phyloP scores from a whole-genome alignment of 257 asterid species.

The Lycium ferocissimum region DNA sequence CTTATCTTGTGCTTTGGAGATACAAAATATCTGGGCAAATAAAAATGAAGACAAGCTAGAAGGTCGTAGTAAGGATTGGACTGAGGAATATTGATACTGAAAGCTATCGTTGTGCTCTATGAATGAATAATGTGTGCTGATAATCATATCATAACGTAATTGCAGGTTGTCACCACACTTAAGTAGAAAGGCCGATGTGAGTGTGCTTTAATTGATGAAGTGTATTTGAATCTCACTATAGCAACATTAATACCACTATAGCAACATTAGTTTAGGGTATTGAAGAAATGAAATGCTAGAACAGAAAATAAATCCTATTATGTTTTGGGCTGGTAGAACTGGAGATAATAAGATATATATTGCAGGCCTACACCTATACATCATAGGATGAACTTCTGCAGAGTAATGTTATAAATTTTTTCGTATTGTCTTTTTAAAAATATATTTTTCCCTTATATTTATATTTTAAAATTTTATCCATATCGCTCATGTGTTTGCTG shows the following conservation, averaged over 20 bases:
- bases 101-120: slow-evolving; percentile 23
- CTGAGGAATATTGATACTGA: background rate
- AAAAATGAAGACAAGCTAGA: too few species aligned
- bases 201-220: slow-evolving; percentile 97
- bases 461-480: background rate
- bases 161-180: slow-evolving; percentile 86
- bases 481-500: background rate
- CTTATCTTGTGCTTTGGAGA: too few species aligned
- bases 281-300: too few species aligned
- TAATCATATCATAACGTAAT: slow-evolving; percentile 15
- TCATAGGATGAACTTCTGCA: background rate
- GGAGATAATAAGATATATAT: background rate
- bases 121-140: slow-evolving; percentile 26
- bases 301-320: too few species aligned
- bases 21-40: too few species aligned
- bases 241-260: too few species aligned
- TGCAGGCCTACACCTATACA: background rate
- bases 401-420: background rate
- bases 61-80: too few species aligned
- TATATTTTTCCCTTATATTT: too few species aligned
- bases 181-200: slow-evolving; percentile 82
- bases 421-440: background rate
- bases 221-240: slow-evolving; percentile 90
- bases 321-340: background rate
- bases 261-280: too few species aligned